Percentiles rank a stretch among this genome's conserved stretches.
These are phyloP conservation scores for Colletotrichum chlorophyti DNA, from an alignment of 2,329 filamentous ascomycete species.

Conservation along the genomic window DNA sequence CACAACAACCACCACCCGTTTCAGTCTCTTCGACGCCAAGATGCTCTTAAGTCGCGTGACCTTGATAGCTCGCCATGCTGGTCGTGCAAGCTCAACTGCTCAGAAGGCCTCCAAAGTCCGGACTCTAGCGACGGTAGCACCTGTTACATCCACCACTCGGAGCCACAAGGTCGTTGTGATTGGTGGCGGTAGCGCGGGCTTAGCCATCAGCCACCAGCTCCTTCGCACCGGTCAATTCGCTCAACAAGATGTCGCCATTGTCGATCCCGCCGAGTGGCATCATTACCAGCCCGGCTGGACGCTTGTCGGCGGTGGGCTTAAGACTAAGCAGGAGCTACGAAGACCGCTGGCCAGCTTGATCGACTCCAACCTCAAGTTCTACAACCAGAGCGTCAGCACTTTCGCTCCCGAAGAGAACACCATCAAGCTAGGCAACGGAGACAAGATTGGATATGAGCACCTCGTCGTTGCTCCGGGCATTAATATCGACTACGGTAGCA, in stretches of 20 bases:
- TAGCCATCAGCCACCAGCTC: slow-evolving; percentile 72
- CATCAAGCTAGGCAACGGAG: slow-evolving; percentile 61
- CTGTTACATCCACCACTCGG: neutral
- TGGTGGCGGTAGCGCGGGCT: slow-evolving; percentile 70
- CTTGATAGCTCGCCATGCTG: slow-evolving; percentile 28
- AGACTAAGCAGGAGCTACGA: slow-evolving; percentile 65
- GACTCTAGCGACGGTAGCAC: slow-evolving; percentile 31
- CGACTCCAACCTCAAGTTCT: slow-evolving; percentile 67
- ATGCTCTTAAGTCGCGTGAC: slow-evolving; percentile 33
- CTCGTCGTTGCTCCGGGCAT: slow-evolving; percentile 68
- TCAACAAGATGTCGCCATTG: slow-evolving; percentile 66
- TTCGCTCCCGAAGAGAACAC: slow-evolving; percentile 64
- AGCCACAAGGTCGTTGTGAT: slow-evolving; percentile 70
- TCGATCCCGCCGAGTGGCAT: slow-evolving; percentile 69
- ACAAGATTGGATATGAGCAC: slow-evolving; percentile 67
- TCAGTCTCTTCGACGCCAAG: neutral
- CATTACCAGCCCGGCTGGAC: slow-evolving; percentile 77
- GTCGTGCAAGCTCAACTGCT: slow-evolving; percentile 4
- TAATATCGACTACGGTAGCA: slow-evolving; percentile 54
- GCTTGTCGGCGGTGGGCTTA: slow-evolving; percentile 70
- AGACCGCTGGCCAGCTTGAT: slow-evolving; percentile 57
- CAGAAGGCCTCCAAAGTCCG: neutral
- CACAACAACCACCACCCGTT: neutral
- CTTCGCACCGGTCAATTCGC: slow-evolving; percentile 63
- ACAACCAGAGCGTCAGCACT: slow-evolving; percentile 55